A percentile compares a stretch with the other conserved stretches of the same genome.
Conservation (phyloP, 1,139 yeast genomes). For the Casaregolazyma suthepensis region DNA sequence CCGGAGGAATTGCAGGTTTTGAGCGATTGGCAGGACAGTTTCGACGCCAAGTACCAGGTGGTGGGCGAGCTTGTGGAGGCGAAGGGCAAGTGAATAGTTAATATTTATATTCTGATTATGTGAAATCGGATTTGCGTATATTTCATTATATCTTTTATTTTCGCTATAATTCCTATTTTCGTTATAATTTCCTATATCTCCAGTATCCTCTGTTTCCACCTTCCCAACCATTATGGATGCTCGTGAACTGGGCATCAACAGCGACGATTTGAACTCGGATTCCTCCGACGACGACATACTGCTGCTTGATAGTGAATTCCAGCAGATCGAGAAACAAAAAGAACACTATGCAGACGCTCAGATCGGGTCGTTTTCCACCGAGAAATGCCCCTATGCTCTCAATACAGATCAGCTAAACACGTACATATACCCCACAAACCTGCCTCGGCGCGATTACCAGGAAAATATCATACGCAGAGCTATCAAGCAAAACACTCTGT, state of each 20-base stretch:
- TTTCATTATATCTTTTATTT: not conserved
- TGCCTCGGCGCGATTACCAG: constrained; percentile 82
- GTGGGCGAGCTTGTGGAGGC: constrained; percentile 31
- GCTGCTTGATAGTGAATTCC: not conserved
- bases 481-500: constrained; percentile 65
- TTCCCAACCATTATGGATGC: constrained; percentile 4
- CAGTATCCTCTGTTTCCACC: not conserved
- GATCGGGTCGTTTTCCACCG: not conserved
- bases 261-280: constrained; percentile 5
- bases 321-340: constrained; percentile 1
- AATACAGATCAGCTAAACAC: not conserved
- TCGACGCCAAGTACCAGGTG: constrained; percentile 51
- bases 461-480: constrained; percentile 69
- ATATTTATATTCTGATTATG: no score
- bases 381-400: not conserved
- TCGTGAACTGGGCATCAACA: not conserved
- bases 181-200: not conserved
- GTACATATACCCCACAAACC: constrained; percentile 67
- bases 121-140: no score
- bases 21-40: constrained; percentile 79
- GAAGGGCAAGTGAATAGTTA: not conserved
- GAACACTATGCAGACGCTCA: not conserved
- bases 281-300: not conserved
- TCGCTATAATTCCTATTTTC: not conserved
- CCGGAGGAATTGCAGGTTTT: constrained; percentile 61